Conservation (phyloP, 2,329 filamentous ascomycete species). For the Neurospora sp. region DNA sequence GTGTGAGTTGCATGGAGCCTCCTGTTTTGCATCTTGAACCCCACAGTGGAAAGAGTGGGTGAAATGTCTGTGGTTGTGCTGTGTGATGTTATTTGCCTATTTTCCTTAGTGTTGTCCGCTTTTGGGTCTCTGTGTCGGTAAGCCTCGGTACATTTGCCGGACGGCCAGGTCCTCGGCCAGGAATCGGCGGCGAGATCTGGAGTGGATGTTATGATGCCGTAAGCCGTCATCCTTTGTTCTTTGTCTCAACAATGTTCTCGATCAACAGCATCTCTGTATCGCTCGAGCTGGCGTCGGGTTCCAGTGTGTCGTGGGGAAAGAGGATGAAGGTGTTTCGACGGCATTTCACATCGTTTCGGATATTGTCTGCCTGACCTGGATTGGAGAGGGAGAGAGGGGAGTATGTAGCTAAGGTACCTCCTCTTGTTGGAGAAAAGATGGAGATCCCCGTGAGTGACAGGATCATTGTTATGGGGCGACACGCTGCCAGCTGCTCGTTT, state of each 20-base stretch:
- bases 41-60: neutral
- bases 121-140: slow-evolving; percentile 8
- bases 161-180: slow-evolving; percentile 10
- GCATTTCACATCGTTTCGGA: neutral
- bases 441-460: neutral
- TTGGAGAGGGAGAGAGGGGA: neutral
- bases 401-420: neutral
- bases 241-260: neutral
- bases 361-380: neutral
- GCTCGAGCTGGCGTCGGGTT: neutral
- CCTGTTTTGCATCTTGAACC: neutral
- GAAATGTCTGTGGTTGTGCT: neutral
- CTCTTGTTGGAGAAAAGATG: neutral
- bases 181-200: neutral
- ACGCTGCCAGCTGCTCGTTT: neutral
- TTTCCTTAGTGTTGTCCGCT: neutral
- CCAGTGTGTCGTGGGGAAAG: neutral
- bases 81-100: neutral
- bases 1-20: neutral
- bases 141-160: slow-evolving; percentile 15
- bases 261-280: neutral
- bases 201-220: neutral
- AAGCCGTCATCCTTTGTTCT: neutral
- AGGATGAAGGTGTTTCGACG: neutral
- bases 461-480: neutral